Percentiles rank a stretch among this genome's conserved stretches.
phyloP scores from a whole-genome alignment of 1,284 basidiomycete genomes.

The Vanrija sp. region DNA sequence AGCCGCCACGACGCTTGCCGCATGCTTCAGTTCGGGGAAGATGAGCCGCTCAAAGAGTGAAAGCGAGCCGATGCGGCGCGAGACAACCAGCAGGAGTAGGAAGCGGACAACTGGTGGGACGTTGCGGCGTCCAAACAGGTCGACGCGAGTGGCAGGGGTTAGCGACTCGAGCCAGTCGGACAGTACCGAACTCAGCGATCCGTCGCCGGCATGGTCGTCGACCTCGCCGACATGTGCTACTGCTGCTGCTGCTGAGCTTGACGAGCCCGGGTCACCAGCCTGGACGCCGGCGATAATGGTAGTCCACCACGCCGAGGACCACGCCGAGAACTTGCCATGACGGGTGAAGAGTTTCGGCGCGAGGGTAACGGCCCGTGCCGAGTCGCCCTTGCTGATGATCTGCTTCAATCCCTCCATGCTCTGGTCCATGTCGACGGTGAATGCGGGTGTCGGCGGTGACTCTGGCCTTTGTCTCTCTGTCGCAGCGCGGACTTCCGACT shows the following conservation, averaged over 20 bases:
- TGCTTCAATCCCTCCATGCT: constrained; percentile 27
- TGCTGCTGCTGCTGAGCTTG: constrained; percentile 12
- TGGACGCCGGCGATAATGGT: constrained; percentile 26
- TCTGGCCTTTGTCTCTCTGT: constrained; percentile 10
- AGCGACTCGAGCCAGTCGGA: constrained; percentile 23
- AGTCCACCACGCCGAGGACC: constrained; percentile 35
- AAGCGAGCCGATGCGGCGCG: constrained; percentile 26
- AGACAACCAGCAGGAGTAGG: constrained; percentile 31
- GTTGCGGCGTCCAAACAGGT: constrained; percentile 23
- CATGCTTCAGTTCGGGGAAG: constrained; percentile 36
- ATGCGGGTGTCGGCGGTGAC: constrained; percentile 11
- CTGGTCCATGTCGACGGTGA: constrained; percentile 25
- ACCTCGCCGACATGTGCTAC: constrained; percentile 28
- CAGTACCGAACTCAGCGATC: constrained; percentile 20
- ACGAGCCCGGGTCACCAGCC: constrained; percentile 10
- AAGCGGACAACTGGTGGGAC: constrained; percentile 19
- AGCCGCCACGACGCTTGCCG: constrained; percentile 19
- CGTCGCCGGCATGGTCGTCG: constrained; percentile 16
- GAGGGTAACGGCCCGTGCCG: constrained; percentile 17
- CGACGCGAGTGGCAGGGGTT: constrained; percentile 13
- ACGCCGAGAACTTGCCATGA: constrained; percentile 31
- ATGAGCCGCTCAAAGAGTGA: constrained; percentile 29
- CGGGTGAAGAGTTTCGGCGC: constrained; percentile 28
- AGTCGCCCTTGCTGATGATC: constrained; percentile 19
- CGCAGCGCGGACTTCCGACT: constrained; percentile 28